These are phyloP conservation scores for Haberlea rhodopensis DNA, from an alignment of 257 asterid species.

Conservation along the genomic window DNA sequence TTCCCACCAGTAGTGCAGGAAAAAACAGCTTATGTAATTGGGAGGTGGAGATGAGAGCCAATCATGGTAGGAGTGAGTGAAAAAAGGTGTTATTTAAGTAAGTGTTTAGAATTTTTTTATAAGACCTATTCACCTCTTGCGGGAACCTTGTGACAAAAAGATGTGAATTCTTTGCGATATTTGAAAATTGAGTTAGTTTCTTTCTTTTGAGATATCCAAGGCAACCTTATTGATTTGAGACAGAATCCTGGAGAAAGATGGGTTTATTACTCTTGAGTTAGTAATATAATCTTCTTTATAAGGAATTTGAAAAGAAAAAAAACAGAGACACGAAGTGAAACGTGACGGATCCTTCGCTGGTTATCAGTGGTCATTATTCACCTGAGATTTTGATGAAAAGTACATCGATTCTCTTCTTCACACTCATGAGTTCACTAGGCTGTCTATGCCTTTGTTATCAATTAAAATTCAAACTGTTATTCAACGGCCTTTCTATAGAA, in stretches of 20 bases:
- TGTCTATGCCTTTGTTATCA: background rate
- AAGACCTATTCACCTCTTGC: too few species aligned
- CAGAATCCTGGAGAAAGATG: background rate
- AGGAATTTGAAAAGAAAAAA: too few species aligned
- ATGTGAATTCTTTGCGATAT: too few species aligned
- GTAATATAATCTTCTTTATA: background rate
- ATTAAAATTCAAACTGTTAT: slow-evolving; percentile 15
- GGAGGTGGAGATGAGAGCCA: too few species aligned
- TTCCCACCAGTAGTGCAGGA: background rate
- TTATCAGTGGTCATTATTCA: background rate
- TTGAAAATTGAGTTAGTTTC: background rate
- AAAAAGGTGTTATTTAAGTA: background rate
- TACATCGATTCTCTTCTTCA: too few species aligned
- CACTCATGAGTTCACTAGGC: background rate
- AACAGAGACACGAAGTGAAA: too few species aligned
- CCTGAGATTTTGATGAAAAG: too few species aligned
- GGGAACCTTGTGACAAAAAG: too few species aligned
- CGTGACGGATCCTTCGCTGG: too few species aligned
- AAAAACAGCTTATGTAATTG: background rate
- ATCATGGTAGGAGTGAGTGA: background rate
- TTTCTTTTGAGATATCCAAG: background rate
- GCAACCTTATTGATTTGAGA: background rate
- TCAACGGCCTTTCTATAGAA: background rate
- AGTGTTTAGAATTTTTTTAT: background rate
- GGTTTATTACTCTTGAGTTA: background rate